Percentiles rank a stretch among this genome's conserved stretches.
Conservation (phyloP, 164 flowering plant genomes). For the grape (Vitis vinifera) region ASM3070453v1 NC_081808.1:21502501-21503000, state of each 20-base stretch:
- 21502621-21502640: constrained; percentile 53
- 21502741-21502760: constrained; percentile 46
- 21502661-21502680: constrained; percentile 52
- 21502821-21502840: constrained; percentile 55
- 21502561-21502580: constrained; percentile 45
- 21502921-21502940: constrained; percentile 44
- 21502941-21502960: constrained; percentile 64
- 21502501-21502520: constrained; percentile 48
- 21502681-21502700: constrained; percentile 55
- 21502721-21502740: constrained; percentile 48
- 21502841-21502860: constrained; percentile 37
- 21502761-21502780: constrained; percentile 54
- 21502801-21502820: constrained; percentile 53
- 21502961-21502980: constrained; percentile 22
- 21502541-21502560: constrained; percentile 54
- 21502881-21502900: constrained; percentile 50
- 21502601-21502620: constrained; percentile 48
- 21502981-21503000: constrained; percentile 31
- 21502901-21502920: constrained; percentile 51
- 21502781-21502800: constrained; percentile 45
- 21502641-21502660: constrained; percentile 60
- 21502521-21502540: constrained; percentile 61
- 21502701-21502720: constrained; percentile 38
- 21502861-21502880: constrained; percentile 36
- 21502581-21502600: constrained; percentile 38